These are phyloP conservation scores for Uronychia setigera DNA, from an alignment of 73 alveolate genomes.

Conservation along the genomic window DNA sequence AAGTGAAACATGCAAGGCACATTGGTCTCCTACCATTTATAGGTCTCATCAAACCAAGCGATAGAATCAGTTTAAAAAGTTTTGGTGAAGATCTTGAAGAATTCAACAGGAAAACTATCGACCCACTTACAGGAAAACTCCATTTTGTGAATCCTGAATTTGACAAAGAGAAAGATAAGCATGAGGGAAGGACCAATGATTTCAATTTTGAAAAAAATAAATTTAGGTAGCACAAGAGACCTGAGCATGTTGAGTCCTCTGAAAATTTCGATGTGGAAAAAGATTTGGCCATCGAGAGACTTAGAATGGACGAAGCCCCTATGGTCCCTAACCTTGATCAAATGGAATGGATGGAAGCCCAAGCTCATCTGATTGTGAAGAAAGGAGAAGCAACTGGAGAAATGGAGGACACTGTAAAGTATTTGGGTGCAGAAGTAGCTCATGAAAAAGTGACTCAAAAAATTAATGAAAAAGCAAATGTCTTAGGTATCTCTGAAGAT, in stretches of 20 bases:
- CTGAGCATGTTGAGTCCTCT: conserved; percentile 20
- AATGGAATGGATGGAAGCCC: conserved; percentile 54
- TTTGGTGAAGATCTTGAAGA: conserved; percentile 53
- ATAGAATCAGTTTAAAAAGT: conserved; percentile 49
- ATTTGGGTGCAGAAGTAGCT: conserved; percentile 13
- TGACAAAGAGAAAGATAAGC: conserved; percentile 15
- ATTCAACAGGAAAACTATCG: conserved; percentile 53
- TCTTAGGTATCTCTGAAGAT: not conserved
- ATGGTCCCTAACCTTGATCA: conserved; percentile 29
- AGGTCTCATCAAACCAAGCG: conserved; percentile 65
- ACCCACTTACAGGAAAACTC: conserved; percentile 62
- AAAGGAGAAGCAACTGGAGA: not conserved
- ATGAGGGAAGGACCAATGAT: conserved; percentile 11
- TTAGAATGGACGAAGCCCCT: conserved; percentile 27
- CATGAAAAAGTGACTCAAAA: conserved; percentile 7
- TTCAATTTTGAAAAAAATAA: not conserved
- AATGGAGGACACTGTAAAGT: not conserved
- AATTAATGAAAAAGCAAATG: not conserved
- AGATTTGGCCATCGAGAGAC: not conserved
- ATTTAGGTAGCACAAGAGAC: conserved; percentile 24
- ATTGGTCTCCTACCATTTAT: conserved; percentile 54
- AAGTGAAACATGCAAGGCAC: conserved; percentile 56
- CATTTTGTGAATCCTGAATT: conserved; percentile 11
- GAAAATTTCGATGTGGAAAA: conserved; percentile 8
- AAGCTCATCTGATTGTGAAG: conserved; percentile 19